Evolutionary conservation across 768 basidiomycete genomes (phyloP), one percentile per base, ranked within the genome.

Genomic region (Lactarius evosmus): DNA sequence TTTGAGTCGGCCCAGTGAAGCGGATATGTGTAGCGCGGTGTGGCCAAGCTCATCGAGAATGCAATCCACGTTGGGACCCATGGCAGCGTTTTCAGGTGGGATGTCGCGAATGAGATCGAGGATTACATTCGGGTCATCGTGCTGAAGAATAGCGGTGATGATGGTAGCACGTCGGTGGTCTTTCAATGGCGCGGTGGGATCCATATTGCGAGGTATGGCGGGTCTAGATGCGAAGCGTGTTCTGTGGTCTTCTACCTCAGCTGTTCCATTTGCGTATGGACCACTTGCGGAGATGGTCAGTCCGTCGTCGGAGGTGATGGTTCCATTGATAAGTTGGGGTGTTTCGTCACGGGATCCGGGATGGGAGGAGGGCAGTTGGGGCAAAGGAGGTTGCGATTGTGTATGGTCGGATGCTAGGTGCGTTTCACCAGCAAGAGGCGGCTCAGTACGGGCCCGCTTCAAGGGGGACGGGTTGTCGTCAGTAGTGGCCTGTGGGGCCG

Each of bases 41-140:
- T 99, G 97, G 0, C 93, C 93, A 70, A 94, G 89, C 67, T 97
- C 93, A 70, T 99, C 97, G 46, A 99, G 82, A 46, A 96, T 80
- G n/a, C 83, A 80, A 72, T 98, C 91, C 54, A 93, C 77, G 63
- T 95, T 92, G 40, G 71, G 60, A 7, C 74, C 71, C 19, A 71
- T 61, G 27, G 73, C 71, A 17, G 75, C 71, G 57, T 72, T 72
- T 58, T 80, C 73, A 1, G 82, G 78, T 7, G 83, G 78, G 25
- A 88, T 79, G 72, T 87, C 86, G 50, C 87, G 87, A 25, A 93
- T 75, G 30, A 86, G 76, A 54, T 87, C 83, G 3, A 93, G 73
- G 5, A 93, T 80, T 5, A 80, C 73, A 19, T 69, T 70, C 0
- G 89, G 83, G 66, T 93, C 88, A 66, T 93, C 91, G 46, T 81